Conservation (phyloP, 257 asterid genomes). For the Salvia hispanica region DNA sequence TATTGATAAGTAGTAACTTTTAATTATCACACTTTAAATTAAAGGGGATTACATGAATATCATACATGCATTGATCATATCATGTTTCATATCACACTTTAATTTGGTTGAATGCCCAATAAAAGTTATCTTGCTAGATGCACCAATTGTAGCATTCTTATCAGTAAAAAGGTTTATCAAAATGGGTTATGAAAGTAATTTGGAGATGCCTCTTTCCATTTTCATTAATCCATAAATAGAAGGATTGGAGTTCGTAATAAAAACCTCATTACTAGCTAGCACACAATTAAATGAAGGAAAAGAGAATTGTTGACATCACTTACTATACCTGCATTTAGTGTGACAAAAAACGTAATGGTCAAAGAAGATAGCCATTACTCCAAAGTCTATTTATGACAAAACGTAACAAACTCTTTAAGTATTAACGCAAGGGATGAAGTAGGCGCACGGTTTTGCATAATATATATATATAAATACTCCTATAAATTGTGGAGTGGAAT, state of each 20-base stretch:
- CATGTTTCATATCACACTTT: too few species aligned
- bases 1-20: too few species aligned
- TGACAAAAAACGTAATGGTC: slow-evolving; percentile 10
- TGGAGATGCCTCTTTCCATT: neutral
- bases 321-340: slow-evolving; percentile 9
- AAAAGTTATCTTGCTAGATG: neutral
- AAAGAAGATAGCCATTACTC: slow-evolving; percentile 13
- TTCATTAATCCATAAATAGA: neutral
- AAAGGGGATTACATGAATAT: too few species aligned
- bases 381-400: slow-evolving; percentile 8
- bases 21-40: too few species aligned
- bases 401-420: slow-evolving; percentile 19
- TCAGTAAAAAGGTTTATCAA: neutral
- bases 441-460: too few species aligned
- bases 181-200: neutral
- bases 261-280: neutral
- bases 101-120: neutral
- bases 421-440: too few species aligned
- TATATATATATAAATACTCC: too few species aligned
- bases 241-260: neutral
- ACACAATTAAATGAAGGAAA: neutral
- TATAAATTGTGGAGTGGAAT: too few species aligned
- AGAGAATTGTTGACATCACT: neutral
- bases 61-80: too few species aligned
- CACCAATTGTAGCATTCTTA: neutral